Evolutionary conservation across 2,329 filamentous ascomycete species (phyloP), one percentile per base, ranked within the genome.

Genomic region (Bimuria novae-zelandiae): DNA sequence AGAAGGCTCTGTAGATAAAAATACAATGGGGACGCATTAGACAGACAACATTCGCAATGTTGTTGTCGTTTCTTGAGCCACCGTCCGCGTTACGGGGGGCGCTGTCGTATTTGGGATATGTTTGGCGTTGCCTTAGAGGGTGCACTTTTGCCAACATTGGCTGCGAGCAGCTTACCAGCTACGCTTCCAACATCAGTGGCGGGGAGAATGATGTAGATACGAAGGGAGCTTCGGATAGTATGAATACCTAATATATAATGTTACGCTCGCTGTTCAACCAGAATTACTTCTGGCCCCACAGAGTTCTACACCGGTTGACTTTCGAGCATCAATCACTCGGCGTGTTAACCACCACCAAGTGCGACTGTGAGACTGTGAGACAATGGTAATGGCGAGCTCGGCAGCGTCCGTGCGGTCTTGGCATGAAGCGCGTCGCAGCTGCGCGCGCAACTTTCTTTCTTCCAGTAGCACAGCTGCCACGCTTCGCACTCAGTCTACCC

Each of bases 1-100:
- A 92, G 81, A 92, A 92, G 82, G 79, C 79, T 2, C 61, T 68
- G 62, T 73, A 62, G 62, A 7, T 36, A 16, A 23, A 21, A 8
- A 8, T 14, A 51, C 25, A 42, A 29, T 52, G 40, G 22, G 46
- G 19, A 46, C 44, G 45, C 52, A 19, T 14, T 42, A 25, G 10
- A 8, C n/a, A n/a, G 11, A 14, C 21, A 16, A 25, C 21, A 30
- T 30, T n/a, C 30, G 21, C 25, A 22, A 33, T 29, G 36, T 8
- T 41, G 37, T 42, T 54, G 57, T 61, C 8, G 8, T 44, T 52
- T 45, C 35, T 27, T 37, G 35, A 25, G 40, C 23, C 11, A 42
- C 32, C 32, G 8, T 32, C 44, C 21, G 21, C 19, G 22, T 42
- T 21, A 11, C n/a, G 39, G 33, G n/a, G 10, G 36, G 27, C 39